These are phyloP conservation scores for Pseudogymnoascus sp. DNA, from an alignment of 2,329 filamentous ascomycete genomes.

Conservation along the genomic window DNA sequence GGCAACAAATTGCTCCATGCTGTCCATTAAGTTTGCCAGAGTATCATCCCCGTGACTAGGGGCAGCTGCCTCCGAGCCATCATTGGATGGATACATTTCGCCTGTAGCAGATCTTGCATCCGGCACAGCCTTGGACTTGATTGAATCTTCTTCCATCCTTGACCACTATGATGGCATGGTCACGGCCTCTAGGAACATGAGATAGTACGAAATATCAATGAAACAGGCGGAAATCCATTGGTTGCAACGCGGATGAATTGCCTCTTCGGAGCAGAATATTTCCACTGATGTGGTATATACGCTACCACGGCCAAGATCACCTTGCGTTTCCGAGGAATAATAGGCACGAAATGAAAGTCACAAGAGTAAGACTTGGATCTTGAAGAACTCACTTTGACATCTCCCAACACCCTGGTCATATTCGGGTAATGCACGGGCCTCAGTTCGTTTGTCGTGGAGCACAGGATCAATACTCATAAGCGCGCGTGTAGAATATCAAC, in stretches of 20 bases:
- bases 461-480: not conserved
- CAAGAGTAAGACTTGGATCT: not conserved
- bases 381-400: slow-evolving; percentile 1
- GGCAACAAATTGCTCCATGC: slow-evolving; percentile 1
- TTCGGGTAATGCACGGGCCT: slow-evolving; percentile 2
- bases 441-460: not conserved
- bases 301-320: not conserved
- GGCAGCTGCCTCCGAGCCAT: not conserved
- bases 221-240: not conserved
- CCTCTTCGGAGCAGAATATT: not conserved
- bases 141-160: not conserved
- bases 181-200: not conserved
- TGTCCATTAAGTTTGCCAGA: not conserved
- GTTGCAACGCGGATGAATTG: not conserved
- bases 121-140: not conserved
- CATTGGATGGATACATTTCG: not conserved
- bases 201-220: not conserved
- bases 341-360: not conserved
- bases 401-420: not conserved
- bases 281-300: not conserved
- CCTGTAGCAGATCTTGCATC: not conserved
- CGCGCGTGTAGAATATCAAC: slow-evolving; percentile 4
- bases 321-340: not conserved
- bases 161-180: not conserved
- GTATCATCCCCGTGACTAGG: not conserved